phyloP scores from a whole-genome alignment of 1,139 yeast species.

The Blastobotrys indianensis region DNA sequence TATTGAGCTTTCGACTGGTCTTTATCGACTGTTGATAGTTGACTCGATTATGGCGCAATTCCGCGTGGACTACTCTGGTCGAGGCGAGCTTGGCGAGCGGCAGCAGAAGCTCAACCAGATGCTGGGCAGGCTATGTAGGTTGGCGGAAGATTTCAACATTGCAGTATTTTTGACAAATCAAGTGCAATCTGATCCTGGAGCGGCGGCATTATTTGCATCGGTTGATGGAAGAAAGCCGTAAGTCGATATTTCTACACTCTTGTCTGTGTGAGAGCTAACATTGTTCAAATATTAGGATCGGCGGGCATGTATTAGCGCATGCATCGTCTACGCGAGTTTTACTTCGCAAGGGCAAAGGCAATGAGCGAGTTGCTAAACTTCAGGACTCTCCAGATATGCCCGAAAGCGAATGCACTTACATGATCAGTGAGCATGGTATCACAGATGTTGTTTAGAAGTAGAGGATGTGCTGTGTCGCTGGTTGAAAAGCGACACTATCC shows the following conservation, averaged over 20 bases:
- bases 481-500: too few relatives aligned
- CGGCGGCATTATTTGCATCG: constrained; percentile 56
- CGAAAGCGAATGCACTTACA: constrained; percentile 50
- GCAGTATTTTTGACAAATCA: constrained; percentile 59
- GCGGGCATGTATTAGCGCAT: constrained; percentile 60
- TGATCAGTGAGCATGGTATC: constrained; percentile 50
- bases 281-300: constrained; percentile 34
- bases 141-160: constrained; percentile 54
- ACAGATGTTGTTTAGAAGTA: constrained; percentile 36
- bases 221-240: constrained; percentile 60
- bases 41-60: constrained; percentile 61
- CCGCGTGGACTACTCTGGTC: constrained; percentile 53
- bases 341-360: constrained; percentile 54
- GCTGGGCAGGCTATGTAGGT: constrained; percentile 45
- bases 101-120: constrained; percentile 58
- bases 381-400: constrained; percentile 64
- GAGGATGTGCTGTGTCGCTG: too few relatives aligned
- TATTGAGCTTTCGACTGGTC: constrained; percentile 45
- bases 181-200: constrained; percentile 66
- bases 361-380: constrained; percentile 55
- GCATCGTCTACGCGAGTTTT: constrained; percentile 58
- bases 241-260: constrained; percentile 18
- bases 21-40: constrained; percentile 42
- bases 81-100: constrained; percentile 57
- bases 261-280: neutral